Evolutionary conservation across 306 rosid genomes (phyloP), one percentile per base, ranked within the genome.

Genomic region (Mucuna pruriens): DNA sequence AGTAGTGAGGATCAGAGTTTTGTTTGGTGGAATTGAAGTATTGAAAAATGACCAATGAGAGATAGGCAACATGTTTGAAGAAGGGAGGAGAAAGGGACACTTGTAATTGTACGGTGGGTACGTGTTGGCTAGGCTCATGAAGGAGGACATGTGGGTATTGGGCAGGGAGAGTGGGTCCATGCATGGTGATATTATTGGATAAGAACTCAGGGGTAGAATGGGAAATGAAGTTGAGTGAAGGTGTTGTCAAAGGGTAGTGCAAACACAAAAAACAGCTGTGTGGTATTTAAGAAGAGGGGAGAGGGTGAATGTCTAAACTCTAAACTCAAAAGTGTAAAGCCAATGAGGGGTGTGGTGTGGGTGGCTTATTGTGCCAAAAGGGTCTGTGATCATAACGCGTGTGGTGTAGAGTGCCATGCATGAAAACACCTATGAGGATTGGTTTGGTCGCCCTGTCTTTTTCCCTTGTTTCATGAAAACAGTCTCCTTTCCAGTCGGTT

Each of bases 391-490:
- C 9, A 78, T 51, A 85, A 85, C 88, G 88, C 88, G 88, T 90
- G 92, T 86, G 89, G 66, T 29, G 42, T 33, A 77, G 91, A 76
- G 83, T 65, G 68, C 69, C 96, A 92, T 92, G 96, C 96, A 91
- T 89, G 93, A 80, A 68, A 87, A 92, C 98, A 92, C 94, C 92
- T 92, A 91, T 84, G 75, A 76, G 80, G 75, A 82, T 84, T 87
- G 92, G 87, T 74, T 87, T 90, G 87, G 84, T 77, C 58, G 63
- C 81, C 16, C 61, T 69, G 80, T 61, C 76, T 76, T 79, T 45
- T 48, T 63, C 60, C 40, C 0, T 0, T 0, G 40, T 54, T 45
- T 84, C 76, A 15, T 80, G 48, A 16, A 80, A 4, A 63, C 3
- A 20, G 22, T 54, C 36, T 64, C 60, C 29, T 4, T 33, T 16